Percentiles rank a stretch among this genome's conserved stretches.
These are phyloP conservation scores for Plantago coronopus DNA, from an alignment of 305 asterid species.

Conservation along the genomic window DNA sequence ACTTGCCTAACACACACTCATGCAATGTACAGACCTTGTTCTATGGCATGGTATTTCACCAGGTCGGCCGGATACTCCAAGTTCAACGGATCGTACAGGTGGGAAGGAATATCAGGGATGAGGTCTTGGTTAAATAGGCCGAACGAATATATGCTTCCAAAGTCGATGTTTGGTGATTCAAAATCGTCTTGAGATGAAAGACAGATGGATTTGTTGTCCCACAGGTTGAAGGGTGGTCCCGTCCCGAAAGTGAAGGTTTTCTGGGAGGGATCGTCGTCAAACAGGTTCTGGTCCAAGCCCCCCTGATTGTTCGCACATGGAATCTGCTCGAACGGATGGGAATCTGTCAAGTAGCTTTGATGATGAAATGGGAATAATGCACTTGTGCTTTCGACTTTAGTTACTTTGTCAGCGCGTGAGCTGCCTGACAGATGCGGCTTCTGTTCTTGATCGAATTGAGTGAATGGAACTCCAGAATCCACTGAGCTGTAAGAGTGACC, in stretches of 20 bases:
- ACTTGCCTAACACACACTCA: constrained; percentile 24
- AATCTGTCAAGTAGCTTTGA: constrained; percentile 20
- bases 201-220: constrained; percentile 40
- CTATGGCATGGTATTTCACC: constrained; percentile 60
- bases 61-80: constrained; percentile 48
- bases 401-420: constrained; percentile 25
- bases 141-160: constrained; percentile 27
- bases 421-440: constrained; percentile 29
- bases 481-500: constrained; percentile 29
- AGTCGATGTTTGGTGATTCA: constrained; percentile 26
- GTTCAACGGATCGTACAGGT: constrained; percentile 46
- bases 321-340: constrained; percentile 13
- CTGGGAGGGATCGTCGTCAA: constrained; percentile 35
- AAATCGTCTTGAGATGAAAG: constrained; percentile 39
- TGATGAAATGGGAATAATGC: constrained; percentile 40
- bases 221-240: constrained; percentile 33
- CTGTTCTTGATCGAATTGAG: constrained; percentile 40
- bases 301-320: constrained; percentile 31
- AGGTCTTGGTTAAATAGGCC: constrained; percentile 36
- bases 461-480: constrained; percentile 35
- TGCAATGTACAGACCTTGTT: constrained; percentile 64
- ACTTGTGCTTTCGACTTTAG: constrained; percentile 31
- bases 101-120: constrained; percentile 40
- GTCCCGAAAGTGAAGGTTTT: constrained; percentile 32
- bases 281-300: constrained; percentile 33